A percentile compares a stretch with the other conserved stretches of the same genome.
Conservation (phyloP, 2,329 filamentous ascomycete species). For the Proliferodiscus dingleyae region DNA sequence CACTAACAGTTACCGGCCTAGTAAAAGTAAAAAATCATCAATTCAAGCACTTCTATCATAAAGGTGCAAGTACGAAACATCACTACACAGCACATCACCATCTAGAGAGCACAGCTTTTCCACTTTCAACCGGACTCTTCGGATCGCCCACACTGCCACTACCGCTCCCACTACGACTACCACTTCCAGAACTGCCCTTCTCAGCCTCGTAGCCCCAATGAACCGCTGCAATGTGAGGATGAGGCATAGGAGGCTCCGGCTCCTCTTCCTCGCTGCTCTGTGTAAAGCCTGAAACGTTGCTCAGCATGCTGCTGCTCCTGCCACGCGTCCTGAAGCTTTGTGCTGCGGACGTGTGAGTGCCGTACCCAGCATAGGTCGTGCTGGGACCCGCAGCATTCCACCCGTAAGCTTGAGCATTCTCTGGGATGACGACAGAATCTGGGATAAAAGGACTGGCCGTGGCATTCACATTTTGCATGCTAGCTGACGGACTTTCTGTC, state of each 20-base stretch:
- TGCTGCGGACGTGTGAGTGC: conserved; percentile 4
- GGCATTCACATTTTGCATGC: conserved; percentile 18
- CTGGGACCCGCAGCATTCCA: conserved; percentile 21
- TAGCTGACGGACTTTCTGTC: conserved; percentile 16
- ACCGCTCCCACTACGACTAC: conserved; percentile 34
- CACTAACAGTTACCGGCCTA: no score
- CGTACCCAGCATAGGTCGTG: conserved; percentile 4
- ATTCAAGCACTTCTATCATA: neutral
- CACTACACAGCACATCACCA: conserved; percentile 3
- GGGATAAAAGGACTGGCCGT: conserved; percentile 2
- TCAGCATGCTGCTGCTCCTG: conserved; percentile 63
- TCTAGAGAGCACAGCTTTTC: conserved; percentile 3
- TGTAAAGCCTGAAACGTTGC: conserved; percentile 62
- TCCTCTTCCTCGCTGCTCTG: conserved; percentile 48
- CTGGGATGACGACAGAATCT: conserved; percentile 9
- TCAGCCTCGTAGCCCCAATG: conserved; percentile 18
- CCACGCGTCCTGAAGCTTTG: conserved; percentile 36
- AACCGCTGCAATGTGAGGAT: conserved; percentile 8
- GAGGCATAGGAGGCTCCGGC: conserved; percentile 5
- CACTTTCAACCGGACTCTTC: conserved; percentile 40
- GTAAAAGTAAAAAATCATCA: neutral
- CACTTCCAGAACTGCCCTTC: conserved; percentile 20
- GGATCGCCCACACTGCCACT: conserved; percentile 46
- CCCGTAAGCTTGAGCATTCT: conserved; percentile 15
- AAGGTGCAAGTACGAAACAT: neutral